Evolutionary conservation across 192 early-diverging fungal species (phyloP).

Genomic region (Borealophlyctis nickersoniae): DNA sequence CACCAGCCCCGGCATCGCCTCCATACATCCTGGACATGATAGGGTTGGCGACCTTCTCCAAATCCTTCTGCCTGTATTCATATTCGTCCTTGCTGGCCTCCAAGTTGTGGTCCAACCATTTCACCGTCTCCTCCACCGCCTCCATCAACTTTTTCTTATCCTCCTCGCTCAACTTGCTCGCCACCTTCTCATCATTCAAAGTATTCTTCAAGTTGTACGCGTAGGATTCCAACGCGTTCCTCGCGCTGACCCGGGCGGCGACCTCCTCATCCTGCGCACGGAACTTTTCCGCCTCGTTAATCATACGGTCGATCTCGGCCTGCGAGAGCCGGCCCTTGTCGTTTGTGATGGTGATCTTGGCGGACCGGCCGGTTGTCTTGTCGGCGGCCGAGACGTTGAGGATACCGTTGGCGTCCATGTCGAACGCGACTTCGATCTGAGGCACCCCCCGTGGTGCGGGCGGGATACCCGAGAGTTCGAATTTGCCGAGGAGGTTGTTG

Average conservation of each 20-base stretch:
- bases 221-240: conserved; percentile 95
- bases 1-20: conserved; percentile 63
- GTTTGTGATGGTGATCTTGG: conserved; percentile 99
- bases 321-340: conserved; percentile 97
- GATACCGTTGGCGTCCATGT: conserved; percentile 97
- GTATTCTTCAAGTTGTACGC: conserved; percentile 98
- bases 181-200: conserved; percentile 76
- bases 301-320: conserved; percentile 99
- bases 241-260: conserved; percentile 83
- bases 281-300: conserved; percentile 90
- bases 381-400: conserved; percentile 89
- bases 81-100: conserved; percentile 99
- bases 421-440: conserved; percentile 95
- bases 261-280: conserved; percentile 98
- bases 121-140: conserved; percentile 87
- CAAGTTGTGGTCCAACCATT: conserved; percentile 90
- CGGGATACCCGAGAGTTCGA: conserved; percentile 95
- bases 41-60: conserved; percentile 91
- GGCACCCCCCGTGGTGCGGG: conserved; percentile 96
- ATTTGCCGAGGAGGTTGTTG: conserved; percentile 98
- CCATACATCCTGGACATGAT: conserved; percentile 97
- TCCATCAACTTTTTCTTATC: conserved; percentile 87
- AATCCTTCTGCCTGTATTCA: conserved; percentile 89
- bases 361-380: conserved; percentile 90
- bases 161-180: conserved; percentile 71